Evolutionary conservation across 306 rosid species (phyloP).

Genomic region (Pyrus pyrifolia): DNA sequence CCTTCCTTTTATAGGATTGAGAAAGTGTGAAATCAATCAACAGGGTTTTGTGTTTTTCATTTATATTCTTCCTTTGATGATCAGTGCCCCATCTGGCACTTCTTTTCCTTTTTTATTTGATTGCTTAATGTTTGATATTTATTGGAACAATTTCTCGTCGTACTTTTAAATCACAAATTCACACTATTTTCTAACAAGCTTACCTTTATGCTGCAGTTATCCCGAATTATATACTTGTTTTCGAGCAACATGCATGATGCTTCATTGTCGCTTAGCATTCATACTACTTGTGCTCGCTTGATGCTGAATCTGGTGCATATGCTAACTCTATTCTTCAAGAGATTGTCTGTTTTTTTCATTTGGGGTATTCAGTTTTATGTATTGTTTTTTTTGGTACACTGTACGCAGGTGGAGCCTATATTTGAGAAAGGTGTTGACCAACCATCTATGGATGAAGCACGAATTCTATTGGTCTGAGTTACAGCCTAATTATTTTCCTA

Average conservation of each 20-base stretch:
- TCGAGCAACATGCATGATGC: constrained; percentile 99
- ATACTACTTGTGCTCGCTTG: constrained; percentile 97
- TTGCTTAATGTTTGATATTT: background rate
- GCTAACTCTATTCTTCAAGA: constrained; percentile 14
- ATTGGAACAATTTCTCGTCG: background rate
- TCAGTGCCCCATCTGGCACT: background rate
- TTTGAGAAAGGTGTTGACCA: constrained; percentile 96
- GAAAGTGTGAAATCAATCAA: background rate
- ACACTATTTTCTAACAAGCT: constrained; percentile 13
- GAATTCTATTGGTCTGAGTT: constrained; percentile 76
- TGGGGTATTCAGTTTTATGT: constrained; percentile 8
- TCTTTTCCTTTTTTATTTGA: background rate
- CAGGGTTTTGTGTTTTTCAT: background rate
- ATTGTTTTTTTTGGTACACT: constrained; percentile 24
- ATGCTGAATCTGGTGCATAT: constrained; percentile 91
- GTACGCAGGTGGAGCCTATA: constrained; percentile 90
- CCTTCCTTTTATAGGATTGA: background rate
- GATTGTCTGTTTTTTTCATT: constrained; percentile 9
- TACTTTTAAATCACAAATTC: constrained; percentile 11
- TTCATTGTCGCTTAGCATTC: constrained; percentile 89
- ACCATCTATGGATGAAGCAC: constrained; percentile 93
- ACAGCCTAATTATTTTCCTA: constrained; percentile 12
- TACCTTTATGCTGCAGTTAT: constrained; percentile 57
- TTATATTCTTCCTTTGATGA: background rate
- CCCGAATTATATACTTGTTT: constrained; percentile 92